Evolutionary conservation across 495 filamentous ascomycete species (phyloP), one percentile per base, ranked within the genome.

Genomic region (Durotheca rogersii): DNA sequence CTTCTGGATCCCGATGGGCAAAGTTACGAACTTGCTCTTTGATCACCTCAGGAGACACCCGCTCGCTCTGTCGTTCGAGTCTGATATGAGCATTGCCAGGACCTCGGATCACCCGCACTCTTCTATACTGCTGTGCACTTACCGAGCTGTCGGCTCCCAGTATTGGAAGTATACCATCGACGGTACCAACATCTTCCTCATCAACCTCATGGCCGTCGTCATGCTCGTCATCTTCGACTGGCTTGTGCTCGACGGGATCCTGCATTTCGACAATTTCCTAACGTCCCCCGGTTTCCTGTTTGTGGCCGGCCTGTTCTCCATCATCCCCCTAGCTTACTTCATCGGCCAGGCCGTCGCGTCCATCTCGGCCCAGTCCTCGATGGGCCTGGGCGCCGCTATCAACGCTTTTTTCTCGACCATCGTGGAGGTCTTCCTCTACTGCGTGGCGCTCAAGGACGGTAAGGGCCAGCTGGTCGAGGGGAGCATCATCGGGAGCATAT

Each of bases 121-220:
- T 27, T 93, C 89, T 16, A 91, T 99, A 42, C 73, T 99, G 33
- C 74, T 99, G 7, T 99, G 93, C 77, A 97, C 94, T 9, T 97
- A 99, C 69, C 88, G 94, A 51, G 93, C 92, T 20, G 92, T 91
- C 10, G 93, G 93, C 15, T 70, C 84, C 36, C 90, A 92, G 68
- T 99, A 99, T 71, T 99, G 94, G 90, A 99, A 97, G 67, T 99
- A 99, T 68, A 99, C 93, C 10, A 78, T 99, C 50, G 93, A 96
- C 59, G 93, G 93, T 42, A 97, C 94, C 35, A 99, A 99, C 70
- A 92, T 99, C 62, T 96, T 97, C 71, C 82, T 99, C 60, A 95
- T 99, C 73, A 99, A 99, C 63, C 78, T 99, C 34, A 87, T 96
- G 68, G 84, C 79, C 15, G 79, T 99, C 23, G 92, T 96, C 33